Evolutionary conservation across 768 basidiomycete species (phyloP).

Genomic region (Dictyophora rubrovolvata): DNA sequence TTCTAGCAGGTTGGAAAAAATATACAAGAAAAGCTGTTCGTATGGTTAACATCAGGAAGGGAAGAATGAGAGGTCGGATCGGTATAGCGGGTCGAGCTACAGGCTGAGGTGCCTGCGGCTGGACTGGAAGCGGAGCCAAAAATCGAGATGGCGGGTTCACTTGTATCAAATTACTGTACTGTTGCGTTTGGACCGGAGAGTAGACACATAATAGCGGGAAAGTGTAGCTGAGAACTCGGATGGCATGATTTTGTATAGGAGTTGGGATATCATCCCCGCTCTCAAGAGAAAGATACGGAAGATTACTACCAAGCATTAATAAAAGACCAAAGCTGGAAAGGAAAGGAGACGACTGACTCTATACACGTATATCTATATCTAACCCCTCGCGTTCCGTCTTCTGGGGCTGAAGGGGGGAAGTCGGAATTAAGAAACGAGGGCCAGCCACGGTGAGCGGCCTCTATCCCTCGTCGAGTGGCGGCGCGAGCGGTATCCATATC

Average conservation of each 20-base stretch:
- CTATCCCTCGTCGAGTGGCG: conserved; percentile 20
- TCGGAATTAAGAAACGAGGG: conserved; percentile 32
- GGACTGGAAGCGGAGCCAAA: conserved; percentile 7
- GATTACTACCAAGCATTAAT: conserved; percentile 27
- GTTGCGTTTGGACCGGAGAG: conserved; percentile 4
- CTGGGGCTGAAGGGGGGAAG: conserved; percentile 18
- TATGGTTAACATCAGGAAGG: conserved; percentile 55
- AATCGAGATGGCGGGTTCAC: conserved; percentile 20
- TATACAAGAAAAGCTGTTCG: conserved; percentile 62
- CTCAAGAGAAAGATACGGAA: conserved; percentile 43
- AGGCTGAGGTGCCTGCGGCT: background rate
- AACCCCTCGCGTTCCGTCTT: conserved; percentile 17
- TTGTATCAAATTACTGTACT: conserved; percentile 1
- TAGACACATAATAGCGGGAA: conserved; percentile 29
- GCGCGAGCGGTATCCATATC: conserved; percentile 3
- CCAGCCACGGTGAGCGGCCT: conserved; percentile 31
- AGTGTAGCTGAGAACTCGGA: conserved; percentile 52
- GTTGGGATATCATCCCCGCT: conserved; percentile 40
- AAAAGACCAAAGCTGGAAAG: conserved; percentile 23
- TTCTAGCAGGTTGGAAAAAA: conserved; percentile 66
- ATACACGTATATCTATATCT: conserved; percentile 23
- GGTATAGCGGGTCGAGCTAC: conserved; percentile 32
- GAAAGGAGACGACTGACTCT: conserved; percentile 20
- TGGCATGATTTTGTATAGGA: conserved; percentile 50
- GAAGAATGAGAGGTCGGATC: conserved; percentile 56